These are phyloP conservation scores for Dalbergia cultrata DNA, from an alignment of 306 rosid species.

Conservation along the genomic window DNA sequence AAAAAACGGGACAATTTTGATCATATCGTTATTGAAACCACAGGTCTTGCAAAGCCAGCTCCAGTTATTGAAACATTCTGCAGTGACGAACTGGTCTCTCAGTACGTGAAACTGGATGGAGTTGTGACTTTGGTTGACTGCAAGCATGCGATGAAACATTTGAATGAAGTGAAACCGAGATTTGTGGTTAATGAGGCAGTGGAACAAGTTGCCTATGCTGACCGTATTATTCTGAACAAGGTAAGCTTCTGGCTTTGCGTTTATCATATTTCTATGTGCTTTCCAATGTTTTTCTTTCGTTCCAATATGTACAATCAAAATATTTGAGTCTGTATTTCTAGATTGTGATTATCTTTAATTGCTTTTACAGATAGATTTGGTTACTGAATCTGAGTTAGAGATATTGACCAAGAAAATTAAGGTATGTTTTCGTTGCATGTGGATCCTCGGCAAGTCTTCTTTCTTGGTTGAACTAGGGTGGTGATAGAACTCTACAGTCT, in stretches of 20 bases:
- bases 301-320: neutral
- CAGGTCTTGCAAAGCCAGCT: conserved; percentile 94
- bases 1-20: conserved; percentile 77
- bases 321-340: neutral
- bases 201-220: conserved; percentile 96
- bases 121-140: conserved; percentile 94
- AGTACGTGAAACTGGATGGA: conserved; percentile 85
- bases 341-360: conserved; percentile 31
- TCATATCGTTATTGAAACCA: conserved; percentile 93
- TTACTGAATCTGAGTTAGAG: conserved; percentile 73
- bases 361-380: conserved; percentile 84
- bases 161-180: conserved; percentile 90
- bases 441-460: neutral
- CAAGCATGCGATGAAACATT: conserved; percentile 84
- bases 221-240: conserved; percentile 88
- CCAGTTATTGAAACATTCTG: conserved; percentile 94
- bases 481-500: neutral
- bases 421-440: conserved; percentile 55
- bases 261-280: conserved; percentile 23
- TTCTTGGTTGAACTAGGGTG: conserved; percentile 27
- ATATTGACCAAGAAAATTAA: conserved; percentile 66
- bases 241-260: conserved; percentile 51
- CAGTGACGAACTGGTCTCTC: conserved; percentile 75
- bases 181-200: conserved; percentile 96
- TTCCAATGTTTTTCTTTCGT: conserved; percentile 14